Evolutionary conservation across 2,329 filamentous ascomycete species (phyloP), one percentile per base, ranked within the genome.

Genomic region (Aspergillus viridinutans): DNA sequence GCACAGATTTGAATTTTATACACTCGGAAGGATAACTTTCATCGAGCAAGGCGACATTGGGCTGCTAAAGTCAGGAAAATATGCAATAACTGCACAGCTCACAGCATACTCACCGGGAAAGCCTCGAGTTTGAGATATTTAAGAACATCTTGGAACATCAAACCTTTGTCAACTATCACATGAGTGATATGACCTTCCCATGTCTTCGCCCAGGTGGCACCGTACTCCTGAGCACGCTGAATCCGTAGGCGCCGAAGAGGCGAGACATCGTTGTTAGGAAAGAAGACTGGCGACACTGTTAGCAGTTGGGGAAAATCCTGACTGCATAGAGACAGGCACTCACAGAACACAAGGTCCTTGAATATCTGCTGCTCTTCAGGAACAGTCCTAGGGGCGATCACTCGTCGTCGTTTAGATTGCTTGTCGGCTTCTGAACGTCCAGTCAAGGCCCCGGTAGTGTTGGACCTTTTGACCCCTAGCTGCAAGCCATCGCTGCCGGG

Each of bases 221-320:
- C 93, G 69, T 86, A 86, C 65, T 91, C 86, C 52, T 85, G 81
- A 0, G 89, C 87, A 70, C 88, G 92, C 29, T 82, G 82, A 53
- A 97, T 96, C 3, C 90, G 86, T 57, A 86, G 73, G 54, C 83
- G 84, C 42, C 92, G 83, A 7, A 83, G 79, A 10, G 83, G 82
- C 32, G 87, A 84, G 49, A 89, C 81, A 61, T 93, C 88, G 61
- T 91, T 85, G 62, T 94, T 89, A 0, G 92, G 93, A 5, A 96
- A 84, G 70, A 94, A 96, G 74, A 85, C 79, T 81, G 32, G 29
- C 3, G 12, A 21, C 10, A 14, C 5, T 38, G 23, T 47, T 14
- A 47, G 21, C 6, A 14, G 1, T 9, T 21, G 14, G 21, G 14
- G 8, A 32, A 20, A 50, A 17, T 40, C 12, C 52, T 23, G 28